Conservation (phyloP, 1,284 basidiomycete genomes). For the Phylloporus sp. region DNA sequence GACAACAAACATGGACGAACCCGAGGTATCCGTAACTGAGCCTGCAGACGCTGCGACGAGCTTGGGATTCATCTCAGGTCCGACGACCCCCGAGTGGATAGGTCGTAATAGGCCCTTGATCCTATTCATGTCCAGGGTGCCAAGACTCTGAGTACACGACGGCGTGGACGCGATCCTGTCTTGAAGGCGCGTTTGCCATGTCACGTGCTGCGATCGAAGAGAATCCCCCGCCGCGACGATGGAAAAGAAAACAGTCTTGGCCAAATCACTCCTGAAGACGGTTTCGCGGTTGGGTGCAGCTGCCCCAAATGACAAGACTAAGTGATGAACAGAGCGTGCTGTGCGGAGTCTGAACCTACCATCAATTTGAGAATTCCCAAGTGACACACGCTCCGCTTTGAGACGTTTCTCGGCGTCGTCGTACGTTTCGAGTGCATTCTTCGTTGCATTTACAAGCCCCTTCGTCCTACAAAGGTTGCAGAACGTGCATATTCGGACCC, state of each 20-base stretch:
- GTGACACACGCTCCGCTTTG: conserved; percentile 4
- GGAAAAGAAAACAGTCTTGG: conserved; percentile 14
- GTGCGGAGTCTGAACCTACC: no score
- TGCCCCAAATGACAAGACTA: conserved; percentile 1
- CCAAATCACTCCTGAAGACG: conserved; percentile 10
- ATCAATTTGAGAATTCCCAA: no score
- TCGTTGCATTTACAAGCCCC: conserved; percentile 14
- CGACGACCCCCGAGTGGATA: not conserved
- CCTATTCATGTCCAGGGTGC: not conserved
- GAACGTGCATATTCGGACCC: conserved; percentile 7
- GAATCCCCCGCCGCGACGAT: conserved; percentile 14
- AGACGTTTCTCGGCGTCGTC: conserved; percentile 12
- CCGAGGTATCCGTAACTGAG: not conserved
- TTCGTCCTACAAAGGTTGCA: conserved; percentile 17
- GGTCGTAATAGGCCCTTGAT: not conserved
- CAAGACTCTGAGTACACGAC: no score
- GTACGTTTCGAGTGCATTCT: conserved; percentile 12
- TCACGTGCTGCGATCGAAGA: conserved; percentile 17
- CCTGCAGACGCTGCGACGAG: not conserved
- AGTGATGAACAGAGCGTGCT: no score
- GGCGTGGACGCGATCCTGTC: conserved; percentile 10
- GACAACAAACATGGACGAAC: conserved; percentile 10
- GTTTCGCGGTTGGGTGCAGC: conserved; percentile 5
- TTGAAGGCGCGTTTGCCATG: conserved; percentile 21
- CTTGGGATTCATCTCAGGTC: not conserved